Base-by-base conservation (phyloP, 73 alveolate species). In the Breviolum minutum region DNA sequence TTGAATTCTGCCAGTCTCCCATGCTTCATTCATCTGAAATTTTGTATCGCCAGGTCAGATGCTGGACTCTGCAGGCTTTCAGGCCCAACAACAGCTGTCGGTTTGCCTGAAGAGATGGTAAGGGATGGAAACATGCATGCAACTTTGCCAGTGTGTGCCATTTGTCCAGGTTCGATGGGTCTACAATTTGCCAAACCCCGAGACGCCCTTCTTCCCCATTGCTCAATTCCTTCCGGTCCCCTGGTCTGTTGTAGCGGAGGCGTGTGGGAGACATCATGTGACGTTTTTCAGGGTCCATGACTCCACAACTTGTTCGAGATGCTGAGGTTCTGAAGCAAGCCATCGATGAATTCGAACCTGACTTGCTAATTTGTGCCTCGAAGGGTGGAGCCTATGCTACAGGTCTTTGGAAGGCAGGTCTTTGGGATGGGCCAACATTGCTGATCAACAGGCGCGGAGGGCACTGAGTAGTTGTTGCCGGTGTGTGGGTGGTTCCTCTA, bases 121-220 rank as follows among this genome's bases (percentile, higher is more conserved):
- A 7, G 81, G 13, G 54, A 40, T 40, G 54, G 26, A n/a, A 71
- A 71, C 81, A 16, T 30, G 4, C 81, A 7, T 71, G 54, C 54
- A 40, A 40, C 54, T 40, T 40, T 40, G 54, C 54, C 54, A 40
- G 5, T 40, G 54, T 40, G 54, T 40, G 3, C 81, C 2, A 17
- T 77, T 30, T 66, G 22, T 11, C 48, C 69, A 91, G 97, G 88
- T 91, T 26, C 70, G 86, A 16, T 92, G 98, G 98, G 98, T 92
- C 64, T 76, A 70, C 80, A 81, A 92, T 79, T 68, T 92, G 91
- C 98, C 98, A 81, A 92, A 92, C 48, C 98, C 98, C 11, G 98
- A 92, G 90, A 73, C 98, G 82, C 98, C 98, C 19, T 60, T 40
- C 89, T 92, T 92, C 69, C 98, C 98, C 91, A 92, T 92, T 17